A percentile compares a stretch with the other conserved stretches of the same genome.
These are phyloP conservation scores for Paulownia fortunei DNA, from an alignment of 257 asterid species.

Conservation along the genomic window DNA sequence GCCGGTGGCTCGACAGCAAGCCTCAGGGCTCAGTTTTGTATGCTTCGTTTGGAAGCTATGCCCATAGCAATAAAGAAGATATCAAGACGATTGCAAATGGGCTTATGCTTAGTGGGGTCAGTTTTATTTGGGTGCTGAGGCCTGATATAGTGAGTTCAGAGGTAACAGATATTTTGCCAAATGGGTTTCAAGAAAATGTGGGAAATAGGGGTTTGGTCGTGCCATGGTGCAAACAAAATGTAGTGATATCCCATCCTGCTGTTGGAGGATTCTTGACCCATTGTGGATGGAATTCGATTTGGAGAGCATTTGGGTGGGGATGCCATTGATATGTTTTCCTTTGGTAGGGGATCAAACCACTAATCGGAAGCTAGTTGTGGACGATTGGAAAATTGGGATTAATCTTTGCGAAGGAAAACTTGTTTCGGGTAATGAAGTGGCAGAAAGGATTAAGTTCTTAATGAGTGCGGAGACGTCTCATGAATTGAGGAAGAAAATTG, in stretches of 20 bases:
- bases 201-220: constrained; percentile 13
- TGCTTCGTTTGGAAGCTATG: constrained; percentile 32
- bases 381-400: constrained; percentile 49
- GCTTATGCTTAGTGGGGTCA: constrained; percentile 25
- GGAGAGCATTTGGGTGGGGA: constrained; percentile 43
- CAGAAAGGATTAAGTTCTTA: constrained; percentile 29
- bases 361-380: constrained; percentile 46
- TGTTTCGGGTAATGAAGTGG: constrained; percentile 31
- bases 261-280: constrained; percentile 44
- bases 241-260: constrained; percentile 27
- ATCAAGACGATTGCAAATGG: constrained; percentile 28
- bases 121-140: constrained; percentile 32
- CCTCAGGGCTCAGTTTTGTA: constrained; percentile 33
- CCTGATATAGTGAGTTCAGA: constrained; percentile 20
- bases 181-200: constrained; percentile 19
- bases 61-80: constrained; percentile 3
- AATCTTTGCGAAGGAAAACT: constrained; percentile 32
- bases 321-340: constrained; percentile 49
- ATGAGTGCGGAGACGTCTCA: neutral
- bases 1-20: constrained; percentile 24
- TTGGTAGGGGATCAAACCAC: constrained; percentile 40
- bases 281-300: constrained; percentile 53
- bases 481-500: constrained; percentile 17
- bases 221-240: constrained; percentile 31
- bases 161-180: constrained; percentile 13